phyloP scores from a whole-genome alignment of 1,284 basidiomycete species.

The Marasmius sp. region DNA sequence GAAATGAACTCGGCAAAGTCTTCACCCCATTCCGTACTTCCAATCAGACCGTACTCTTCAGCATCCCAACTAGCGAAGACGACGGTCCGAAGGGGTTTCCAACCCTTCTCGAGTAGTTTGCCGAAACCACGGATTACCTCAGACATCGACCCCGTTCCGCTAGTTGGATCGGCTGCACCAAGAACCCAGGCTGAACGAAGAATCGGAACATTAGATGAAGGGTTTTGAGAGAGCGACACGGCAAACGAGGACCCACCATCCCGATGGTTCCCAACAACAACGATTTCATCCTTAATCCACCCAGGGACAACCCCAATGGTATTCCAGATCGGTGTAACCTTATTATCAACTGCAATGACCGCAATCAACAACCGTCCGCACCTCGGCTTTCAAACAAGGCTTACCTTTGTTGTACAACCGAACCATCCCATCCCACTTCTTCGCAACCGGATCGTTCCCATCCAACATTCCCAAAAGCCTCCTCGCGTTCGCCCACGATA shows the following conservation, averaged over 20 bases:
- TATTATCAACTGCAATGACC: slow-evolving; percentile 49
- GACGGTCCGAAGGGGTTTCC: slow-evolving; percentile 81
- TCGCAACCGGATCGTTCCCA: slow-evolving; percentile 29
- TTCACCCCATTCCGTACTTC: slow-evolving; percentile 80
- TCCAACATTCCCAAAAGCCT: slow-evolving; percentile 34
- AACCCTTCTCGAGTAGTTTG: slow-evolving; percentile 61
- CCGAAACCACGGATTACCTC: slow-evolving; percentile 78
- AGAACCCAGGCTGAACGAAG: slow-evolving; percentile 42
- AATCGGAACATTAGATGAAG: slow-evolving; percentile 7
- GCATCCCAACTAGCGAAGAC: slow-evolving; percentile 79
- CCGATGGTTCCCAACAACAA: slow-evolving; percentile 85
- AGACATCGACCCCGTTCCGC: slow-evolving; percentile 75
- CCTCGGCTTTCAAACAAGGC: slow-evolving; percentile 3
- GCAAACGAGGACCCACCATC: slow-evolving; percentile 55
- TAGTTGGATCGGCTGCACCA: slow-evolving; percentile 75
- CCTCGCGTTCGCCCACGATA: slow-evolving; percentile 58
- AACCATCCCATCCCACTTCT: slow-evolving; percentile 33
- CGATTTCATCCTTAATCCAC: slow-evolving; percentile 81
- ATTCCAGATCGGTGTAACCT: slow-evolving; percentile 73
- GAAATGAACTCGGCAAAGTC: slow-evolving; percentile 77
- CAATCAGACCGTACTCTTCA: slow-evolving; percentile 83
- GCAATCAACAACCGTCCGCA: background rate
- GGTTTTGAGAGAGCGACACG: background rate
- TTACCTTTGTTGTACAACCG: slow-evolving; percentile 54
- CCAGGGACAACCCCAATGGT: slow-evolving; percentile 89